These are phyloP conservation scores for Yamadazyma sp. DNA, from an alignment of 1,139 yeast genomes.

Conservation along the genomic window DNA sequence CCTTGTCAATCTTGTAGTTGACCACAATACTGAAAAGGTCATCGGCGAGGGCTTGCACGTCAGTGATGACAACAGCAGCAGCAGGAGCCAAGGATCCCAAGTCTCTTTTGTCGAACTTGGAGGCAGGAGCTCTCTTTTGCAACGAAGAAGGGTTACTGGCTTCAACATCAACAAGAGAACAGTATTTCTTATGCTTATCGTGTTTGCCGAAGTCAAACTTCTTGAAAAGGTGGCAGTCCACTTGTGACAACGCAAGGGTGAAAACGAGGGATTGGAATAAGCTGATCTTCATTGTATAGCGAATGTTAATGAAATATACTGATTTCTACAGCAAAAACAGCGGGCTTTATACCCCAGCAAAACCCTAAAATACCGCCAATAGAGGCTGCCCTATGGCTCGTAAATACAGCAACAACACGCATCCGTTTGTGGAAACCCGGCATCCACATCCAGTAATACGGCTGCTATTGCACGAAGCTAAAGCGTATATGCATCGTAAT, in stretches of 20 bases:
- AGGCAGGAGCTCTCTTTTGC: slow-evolving; percentile 1
- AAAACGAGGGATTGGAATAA: background rate
- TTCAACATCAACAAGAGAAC: slow-evolving; percentile 1
- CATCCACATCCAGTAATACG: background rate
- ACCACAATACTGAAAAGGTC: slow-evolving; percentile 20
- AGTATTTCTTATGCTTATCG: background rate
- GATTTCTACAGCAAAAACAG: too few species aligned
- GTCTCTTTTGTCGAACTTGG: slow-evolving; percentile 9
- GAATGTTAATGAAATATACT: background rate
- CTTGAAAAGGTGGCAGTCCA: background rate
- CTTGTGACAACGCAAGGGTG: background rate
- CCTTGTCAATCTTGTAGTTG: slow-evolving; percentile 23
- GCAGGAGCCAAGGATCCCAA: slow-evolving; percentile 18
- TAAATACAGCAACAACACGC: too few species aligned
- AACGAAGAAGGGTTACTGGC: background rate
- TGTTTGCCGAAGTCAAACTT: background rate
- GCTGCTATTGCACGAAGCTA: background rate
- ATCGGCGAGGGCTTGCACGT: slow-evolving; percentile 18
- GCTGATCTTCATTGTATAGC: background rate
- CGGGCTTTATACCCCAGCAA: too few species aligned
- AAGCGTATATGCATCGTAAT: background rate
- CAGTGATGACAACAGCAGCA: slow-evolving; percentile 24
- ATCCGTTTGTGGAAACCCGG: background rate
- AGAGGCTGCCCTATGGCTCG: too few species aligned
- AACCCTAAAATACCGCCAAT: too few species aligned